Evolutionary conservation across 2,329 filamentous ascomycete genomes (phyloP), one percentile per base, ranked within the genome.

Genomic region (Sclerotinia glacialis): DNA sequence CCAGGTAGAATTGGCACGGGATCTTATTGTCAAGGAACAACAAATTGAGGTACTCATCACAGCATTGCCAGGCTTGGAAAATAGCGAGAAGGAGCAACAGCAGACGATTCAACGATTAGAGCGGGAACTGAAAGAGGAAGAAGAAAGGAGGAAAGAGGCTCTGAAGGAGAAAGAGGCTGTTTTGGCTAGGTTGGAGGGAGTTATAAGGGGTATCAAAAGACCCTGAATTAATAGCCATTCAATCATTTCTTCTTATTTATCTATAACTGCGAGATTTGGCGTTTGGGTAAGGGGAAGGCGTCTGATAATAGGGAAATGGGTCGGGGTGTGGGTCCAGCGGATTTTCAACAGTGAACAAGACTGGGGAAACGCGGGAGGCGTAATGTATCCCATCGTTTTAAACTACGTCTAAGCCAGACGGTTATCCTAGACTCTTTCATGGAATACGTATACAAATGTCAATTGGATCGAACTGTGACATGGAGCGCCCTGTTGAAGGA

Each of bases 401-500:
- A n/a, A 14, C 5, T 14, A 6, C 16, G 7, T 14, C 26, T 42
- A 64, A 70, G 31, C 4, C n/a, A 42, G 31, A 54, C 6, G 31
- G 26, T 18, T 40, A 37, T 54, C 14, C 31, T 21, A 14, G 34
- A 26, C 23, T 63, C 5, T 42, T 54, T 12, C 23, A 11, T 40
- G 53, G 23, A 9, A 14, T n/a, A 18, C 21, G n/a, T 14, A 55
- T 6, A 34, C 11, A 42, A 53, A 40, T 37, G 2, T 40, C 21
- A 14, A 53, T 23, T 3, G 9, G 59, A 88, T 96, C 3, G 88
- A 98, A 21, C 92, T 93, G 0, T 94, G 95, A 0, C 93, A 94
- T 2, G 94, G 97, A 79, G 91, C 89, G 0, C 93, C 94, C n/a
- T 84, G 93, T 98, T 37, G 92, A 91, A 69, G 94, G 94, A 65